phyloP scores from a whole-genome alignment of 2,329 filamentous ascomycete genomes.

The Sporothrix luriei region DNA sequence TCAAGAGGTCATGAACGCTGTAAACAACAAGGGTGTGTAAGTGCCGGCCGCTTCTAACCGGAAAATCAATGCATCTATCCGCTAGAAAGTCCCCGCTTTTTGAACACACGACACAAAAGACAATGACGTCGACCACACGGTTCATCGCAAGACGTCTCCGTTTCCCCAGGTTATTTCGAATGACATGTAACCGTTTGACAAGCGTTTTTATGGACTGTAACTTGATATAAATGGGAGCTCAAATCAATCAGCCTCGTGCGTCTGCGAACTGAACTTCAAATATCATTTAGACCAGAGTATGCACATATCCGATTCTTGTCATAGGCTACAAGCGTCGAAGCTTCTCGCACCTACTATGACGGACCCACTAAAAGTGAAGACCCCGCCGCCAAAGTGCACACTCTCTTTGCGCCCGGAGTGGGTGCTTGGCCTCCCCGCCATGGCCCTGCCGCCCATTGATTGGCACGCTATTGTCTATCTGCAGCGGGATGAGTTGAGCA shows the following conservation, averaged over 20 bases:
- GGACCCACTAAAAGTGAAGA: background rate
- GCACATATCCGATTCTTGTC: slow-evolving; percentile 25
- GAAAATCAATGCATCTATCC: background rate
- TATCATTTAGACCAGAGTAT: background rate
- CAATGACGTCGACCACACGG: slow-evolving; percentile 10
- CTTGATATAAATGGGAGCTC: background rate
- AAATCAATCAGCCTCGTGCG: background rate
- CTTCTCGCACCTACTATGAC: slow-evolving; percentile 34
- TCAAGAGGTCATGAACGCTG: no score
- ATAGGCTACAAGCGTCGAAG: slow-evolving; percentile 31
- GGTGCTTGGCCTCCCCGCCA: slow-evolving; percentile 19
- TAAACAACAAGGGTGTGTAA: background rate
- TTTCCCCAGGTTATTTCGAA: background rate
- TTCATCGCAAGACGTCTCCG: background rate
- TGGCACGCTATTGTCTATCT: slow-evolving; percentile 24
- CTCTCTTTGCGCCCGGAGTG: background rate
- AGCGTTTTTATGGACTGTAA: background rate
- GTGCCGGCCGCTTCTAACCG: background rate
- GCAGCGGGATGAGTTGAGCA: slow-evolving; percentile 24
- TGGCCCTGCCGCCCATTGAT: slow-evolving; percentile 24
- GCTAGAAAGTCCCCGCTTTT: background rate
- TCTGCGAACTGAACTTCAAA: background rate
- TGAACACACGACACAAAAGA: background rate
- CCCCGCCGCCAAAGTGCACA: slow-evolving; percentile 14
- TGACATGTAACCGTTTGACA: background rate